A percentile compares a stretch with the other conserved stretches of the same genome.
phyloP scores from a whole-genome alignment of 176 grass and related monocot species.

The Tillandsia leiboldiana region DNA sequence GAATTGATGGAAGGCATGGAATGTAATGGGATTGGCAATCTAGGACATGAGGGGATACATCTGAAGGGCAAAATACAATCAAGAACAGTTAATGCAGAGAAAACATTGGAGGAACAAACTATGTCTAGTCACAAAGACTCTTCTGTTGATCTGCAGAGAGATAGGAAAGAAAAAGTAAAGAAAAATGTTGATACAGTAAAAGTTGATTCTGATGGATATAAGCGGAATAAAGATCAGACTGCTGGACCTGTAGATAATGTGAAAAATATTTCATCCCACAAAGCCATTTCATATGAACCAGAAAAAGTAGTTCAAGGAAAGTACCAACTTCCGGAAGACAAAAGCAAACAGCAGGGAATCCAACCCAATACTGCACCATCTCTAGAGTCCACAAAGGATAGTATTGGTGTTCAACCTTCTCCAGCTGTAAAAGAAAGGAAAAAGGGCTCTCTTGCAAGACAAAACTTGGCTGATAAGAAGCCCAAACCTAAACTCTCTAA shows the following conservation, averaged over 20 bases:
- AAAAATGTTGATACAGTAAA: slow-evolving; percentile 29
- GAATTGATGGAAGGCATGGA: slow-evolving; percentile 31
- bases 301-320: slow-evolving; percentile 29
- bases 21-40: slow-evolving; percentile 32
- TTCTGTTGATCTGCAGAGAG: slow-evolving; percentile 43
- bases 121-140: slow-evolving; percentile 32
- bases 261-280: slow-evolving; percentile 36
- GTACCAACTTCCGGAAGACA: slow-evolving; percentile 34
- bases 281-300: slow-evolving; percentile 31
- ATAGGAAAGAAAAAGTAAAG: slow-evolving; percentile 55
- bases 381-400: slow-evolving; percentile 40
- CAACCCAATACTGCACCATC: slow-evolving; percentile 32
- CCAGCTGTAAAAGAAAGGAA: slow-evolving; percentile 45
- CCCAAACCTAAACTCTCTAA: slow-evolving; percentile 46
- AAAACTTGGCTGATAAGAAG: slow-evolving; percentile 45
- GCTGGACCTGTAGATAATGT: slow-evolving; percentile 28
- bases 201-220: slow-evolving; percentile 39
- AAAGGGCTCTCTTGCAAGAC: slow-evolving; percentile 38
- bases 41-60: slow-evolving; percentile 31
- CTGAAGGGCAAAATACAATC: slow-evolving; percentile 40
- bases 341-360: slow-evolving; percentile 51
- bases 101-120: slow-evolving; percentile 32
- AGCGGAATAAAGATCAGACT: slow-evolving; percentile 39
- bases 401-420: slow-evolving; percentile 29
- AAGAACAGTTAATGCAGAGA: slow-evolving; percentile 44